A percentile compares a stretch with the other conserved stretches of the same genome.
Conservation (phyloP, 2,329 filamentous ascomycete genomes). For the Trichoderma atrobrunneum region DNA sequence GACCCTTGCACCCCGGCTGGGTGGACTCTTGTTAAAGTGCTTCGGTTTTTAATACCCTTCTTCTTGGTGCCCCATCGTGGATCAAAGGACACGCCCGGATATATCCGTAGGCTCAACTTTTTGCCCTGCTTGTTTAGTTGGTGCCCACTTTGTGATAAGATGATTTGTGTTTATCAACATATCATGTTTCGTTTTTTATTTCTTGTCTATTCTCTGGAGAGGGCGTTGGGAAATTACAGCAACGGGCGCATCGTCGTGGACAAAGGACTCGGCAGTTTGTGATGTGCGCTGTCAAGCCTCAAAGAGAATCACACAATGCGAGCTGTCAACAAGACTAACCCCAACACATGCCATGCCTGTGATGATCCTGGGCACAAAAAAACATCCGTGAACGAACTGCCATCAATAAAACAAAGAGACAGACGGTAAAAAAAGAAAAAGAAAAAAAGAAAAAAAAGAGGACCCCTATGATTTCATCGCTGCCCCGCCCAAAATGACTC, state of each 20-base stretch:
- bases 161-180: neutral
- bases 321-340: neutral
- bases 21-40: neutral
- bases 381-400: neutral
- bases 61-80: neutral
- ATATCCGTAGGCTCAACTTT: conserved; percentile 16
- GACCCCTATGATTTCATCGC: conserved; percentile 34
- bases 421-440: neutral
- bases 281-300: neutral
- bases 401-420: neutral
- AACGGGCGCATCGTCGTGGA: neutral
- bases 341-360: neutral
- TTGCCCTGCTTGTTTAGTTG: neutral
- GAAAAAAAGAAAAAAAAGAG: conserved; percentile 1
- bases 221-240: neutral
- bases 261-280: neutral
- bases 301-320: neutral
- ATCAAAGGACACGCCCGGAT: conserved; percentile 4
- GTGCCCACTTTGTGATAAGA: neutral
- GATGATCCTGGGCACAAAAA: neutral
- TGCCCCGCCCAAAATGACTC: conserved; percentile 13
- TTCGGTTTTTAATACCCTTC: neutral
- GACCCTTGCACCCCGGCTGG: neutral
- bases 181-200: neutral
- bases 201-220: neutral